A percentile compares a stretch with the other conserved stretches of the same genome.
Conservation (phyloP, 2,329 filamentous ascomycete genomes). For the Curvularia spicifera region DNA sequence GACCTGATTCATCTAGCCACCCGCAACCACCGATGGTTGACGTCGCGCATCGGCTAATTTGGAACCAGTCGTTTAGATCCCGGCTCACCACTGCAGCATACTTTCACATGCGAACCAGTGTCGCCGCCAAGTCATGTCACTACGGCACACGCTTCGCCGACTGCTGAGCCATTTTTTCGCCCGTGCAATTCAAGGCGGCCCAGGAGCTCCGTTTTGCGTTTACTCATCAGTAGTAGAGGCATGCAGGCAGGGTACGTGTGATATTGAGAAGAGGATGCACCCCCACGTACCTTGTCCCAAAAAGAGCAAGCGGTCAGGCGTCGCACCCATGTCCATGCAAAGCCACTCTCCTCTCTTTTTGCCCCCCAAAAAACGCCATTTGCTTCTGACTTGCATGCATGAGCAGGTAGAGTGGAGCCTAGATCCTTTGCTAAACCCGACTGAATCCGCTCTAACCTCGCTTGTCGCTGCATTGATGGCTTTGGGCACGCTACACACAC, state of each 20-base stretch:
- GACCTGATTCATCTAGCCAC: slow-evolving; percentile 17
- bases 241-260: slow-evolving; percentile 13
- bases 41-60: slow-evolving; percentile 23
- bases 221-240: slow-evolving; percentile 8
- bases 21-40: slow-evolving; percentile 17
- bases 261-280: slow-evolving; percentile 18
- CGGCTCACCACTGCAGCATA: slow-evolving; percentile 16
- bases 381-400: slow-evolving; percentile 38
- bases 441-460: slow-evolving; percentile 22
- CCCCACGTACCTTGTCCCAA: slow-evolving; percentile 31
- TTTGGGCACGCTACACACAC: slow-evolving; percentile 23
- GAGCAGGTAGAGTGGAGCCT: slow-evolving; percentile 29
- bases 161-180: background rate
- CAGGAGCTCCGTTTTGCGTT: background rate
- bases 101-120: slow-evolving; percentile 24
- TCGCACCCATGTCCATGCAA: slow-evolving; percentile 26
- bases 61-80: slow-evolving; percentile 22
- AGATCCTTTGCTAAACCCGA: slow-evolving; percentile 28
- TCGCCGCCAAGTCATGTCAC: background rate
- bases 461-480: slow-evolving; percentile 17
- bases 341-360: background rate
- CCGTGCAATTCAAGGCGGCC: background rate
- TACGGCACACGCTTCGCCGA: background rate
- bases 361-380: slow-evolving; percentile 26
- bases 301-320: slow-evolving; percentile 26